Evolutionary conservation across 202 grass and related monocot genomes (phyloP).

Genomic region (Zoysia matrella): DNA sequence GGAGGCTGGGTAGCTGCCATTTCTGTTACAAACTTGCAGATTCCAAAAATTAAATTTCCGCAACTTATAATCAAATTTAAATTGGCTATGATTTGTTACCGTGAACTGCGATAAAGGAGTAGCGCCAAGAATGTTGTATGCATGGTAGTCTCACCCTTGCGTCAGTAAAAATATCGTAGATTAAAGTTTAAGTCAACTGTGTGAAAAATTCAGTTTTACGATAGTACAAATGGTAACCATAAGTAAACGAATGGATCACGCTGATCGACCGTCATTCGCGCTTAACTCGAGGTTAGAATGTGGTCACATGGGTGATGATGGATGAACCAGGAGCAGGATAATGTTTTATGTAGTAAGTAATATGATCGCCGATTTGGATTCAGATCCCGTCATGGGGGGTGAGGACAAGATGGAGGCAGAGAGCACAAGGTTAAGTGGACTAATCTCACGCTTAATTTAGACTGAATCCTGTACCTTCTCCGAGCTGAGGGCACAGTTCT

Average conservation of each 20-base stretch:
- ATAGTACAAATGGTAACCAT: slow-evolving; percentile 1
- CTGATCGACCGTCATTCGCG: slow-evolving; percentile 16
- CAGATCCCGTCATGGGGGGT: slow-evolving; percentile 55
- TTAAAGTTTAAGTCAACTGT: slow-evolving; percentile 46
- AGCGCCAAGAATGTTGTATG: background rate
- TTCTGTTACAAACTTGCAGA: slow-evolving; percentile 6
- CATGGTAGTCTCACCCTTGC: background rate
- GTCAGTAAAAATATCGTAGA: slow-evolving; percentile 15
- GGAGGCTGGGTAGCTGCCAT: slow-evolving; percentile 18
- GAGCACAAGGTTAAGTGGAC: slow-evolving; percentile 49
- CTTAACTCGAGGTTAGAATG: slow-evolving; percentile 39
- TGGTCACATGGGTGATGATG: slow-evolving; percentile 60
- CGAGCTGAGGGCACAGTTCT: slow-evolving; percentile 3
- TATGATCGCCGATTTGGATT: slow-evolving; percentile 52
- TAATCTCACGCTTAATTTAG: slow-evolving; percentile 33
- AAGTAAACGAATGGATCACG: slow-evolving; percentile 10
- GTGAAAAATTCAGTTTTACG: slow-evolving; percentile 25
- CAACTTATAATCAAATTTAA: no score
- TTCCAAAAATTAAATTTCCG: background rate
- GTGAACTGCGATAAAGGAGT: background rate
- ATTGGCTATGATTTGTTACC: background rate
- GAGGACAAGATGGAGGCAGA: slow-evolving; percentile 43
- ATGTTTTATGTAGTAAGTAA: slow-evolving; percentile 55
- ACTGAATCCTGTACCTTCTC: slow-evolving; percentile 47
- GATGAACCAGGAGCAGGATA: slow-evolving; percentile 42